phyloP scores from a whole-genome alignment of 2,329 filamentous ascomycete genomes.

The Talaromyces sp. region DNA sequence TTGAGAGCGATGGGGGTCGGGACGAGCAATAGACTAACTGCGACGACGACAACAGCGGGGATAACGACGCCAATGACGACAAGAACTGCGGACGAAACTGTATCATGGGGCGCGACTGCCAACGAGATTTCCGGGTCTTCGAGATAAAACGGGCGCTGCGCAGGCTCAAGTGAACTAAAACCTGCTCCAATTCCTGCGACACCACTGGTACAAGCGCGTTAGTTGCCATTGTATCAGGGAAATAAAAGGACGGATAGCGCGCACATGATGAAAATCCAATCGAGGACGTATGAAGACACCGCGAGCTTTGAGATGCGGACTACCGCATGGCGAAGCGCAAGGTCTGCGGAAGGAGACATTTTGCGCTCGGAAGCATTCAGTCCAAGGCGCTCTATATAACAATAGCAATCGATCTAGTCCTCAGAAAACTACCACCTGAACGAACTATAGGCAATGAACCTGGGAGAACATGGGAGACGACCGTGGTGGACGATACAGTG shows the following conservation, averaged over 20 bases:
- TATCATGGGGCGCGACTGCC: conserved; percentile 65
- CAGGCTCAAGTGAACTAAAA: conserved; percentile 57
- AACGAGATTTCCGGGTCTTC: conserved; percentile 74
- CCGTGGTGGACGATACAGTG: background rate
- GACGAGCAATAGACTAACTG: conserved; percentile 64
- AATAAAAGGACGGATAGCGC: conserved; percentile 18
- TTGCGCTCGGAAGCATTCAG: background rate
- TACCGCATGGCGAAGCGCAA: background rate
- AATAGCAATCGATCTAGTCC: background rate
- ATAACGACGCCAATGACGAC: conserved; percentile 57
- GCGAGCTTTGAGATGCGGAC: conserved; percentile 44
- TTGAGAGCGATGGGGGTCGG: conserved; percentile 64
- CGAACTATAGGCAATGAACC: background rate
- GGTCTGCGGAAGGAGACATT: background rate
- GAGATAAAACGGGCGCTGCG: conserved; percentile 65
- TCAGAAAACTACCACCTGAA: background rate
- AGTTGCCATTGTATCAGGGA: conserved; percentile 10
- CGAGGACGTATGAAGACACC: conserved; percentile 62
- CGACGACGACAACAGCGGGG: conserved; percentile 62
- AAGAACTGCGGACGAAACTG: conserved; percentile 63
- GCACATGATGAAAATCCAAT: conserved; percentile 64
- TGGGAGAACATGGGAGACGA: no score
- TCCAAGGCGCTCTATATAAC: background rate
- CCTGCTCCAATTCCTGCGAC: conserved; percentile 56
- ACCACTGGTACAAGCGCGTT: conserved; percentile 31